A percentile compares a stretch with the other conserved stretches of the same genome.
Evolutionary conservation across 75 land plant species (phyloP).

Genomic region (Pinus taeda): DNA sequence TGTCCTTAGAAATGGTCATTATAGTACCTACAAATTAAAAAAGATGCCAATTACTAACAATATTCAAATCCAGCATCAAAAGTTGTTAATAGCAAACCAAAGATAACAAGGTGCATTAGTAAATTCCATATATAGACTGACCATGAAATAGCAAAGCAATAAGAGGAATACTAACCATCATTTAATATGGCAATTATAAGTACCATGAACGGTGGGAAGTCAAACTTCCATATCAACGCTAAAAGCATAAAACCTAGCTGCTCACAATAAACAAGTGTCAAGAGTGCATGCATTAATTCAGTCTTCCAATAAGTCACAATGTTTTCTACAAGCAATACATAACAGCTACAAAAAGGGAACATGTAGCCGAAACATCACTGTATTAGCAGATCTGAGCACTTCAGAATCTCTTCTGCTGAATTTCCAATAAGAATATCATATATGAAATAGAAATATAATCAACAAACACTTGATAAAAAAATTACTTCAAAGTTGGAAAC

Average conservation of each 20-base stretch:
- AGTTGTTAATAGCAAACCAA: too few relatives aligned
- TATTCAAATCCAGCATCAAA: too few relatives aligned
- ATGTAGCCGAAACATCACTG: too few relatives aligned
- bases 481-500: too few relatives aligned
- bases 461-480: too few relatives aligned
- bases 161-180: constrained; percentile 63
- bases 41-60: neutral
- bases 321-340: neutral
- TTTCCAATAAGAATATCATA: too few relatives aligned
- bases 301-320: neutral
- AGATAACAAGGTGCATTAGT: too few relatives aligned
- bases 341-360: too few relatives aligned
- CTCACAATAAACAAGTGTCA: neutral
- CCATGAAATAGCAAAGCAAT: neutral
- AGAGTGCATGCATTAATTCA: neutral
- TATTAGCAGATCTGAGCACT: too few relatives aligned
- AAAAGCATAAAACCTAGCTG: constrained; percentile 95
- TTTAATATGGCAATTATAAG: constrained; percentile 93
- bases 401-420: too few relatives aligned
- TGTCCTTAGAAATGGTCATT: constrained; percentile 96
- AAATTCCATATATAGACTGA: neutral
- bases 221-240: constrained; percentile 85
- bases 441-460: too few relatives aligned
- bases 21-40: constrained; percentile 71
- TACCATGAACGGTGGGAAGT: constrained; percentile 97